phyloP scores from a whole-genome alignment of 202 grass and related monocot genomes.

The Brachypodium distachyon region DNA sequence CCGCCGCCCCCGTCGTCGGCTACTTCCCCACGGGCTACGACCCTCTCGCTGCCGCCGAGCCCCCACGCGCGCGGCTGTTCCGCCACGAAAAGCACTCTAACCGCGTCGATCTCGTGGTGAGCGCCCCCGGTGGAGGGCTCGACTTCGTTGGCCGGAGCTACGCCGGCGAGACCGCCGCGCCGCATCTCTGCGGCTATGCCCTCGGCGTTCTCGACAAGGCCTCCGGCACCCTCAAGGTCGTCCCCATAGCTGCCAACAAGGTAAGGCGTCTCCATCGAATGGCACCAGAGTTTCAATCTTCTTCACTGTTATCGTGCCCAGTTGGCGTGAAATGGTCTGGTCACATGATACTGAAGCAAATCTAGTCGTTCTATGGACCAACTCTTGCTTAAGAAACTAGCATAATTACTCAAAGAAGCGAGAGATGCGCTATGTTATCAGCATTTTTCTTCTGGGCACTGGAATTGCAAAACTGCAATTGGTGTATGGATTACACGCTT shows the following conservation, averaged over 20 bases:
- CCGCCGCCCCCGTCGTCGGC: conserved; percentile 51
- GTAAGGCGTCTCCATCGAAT: conserved; percentile 6
- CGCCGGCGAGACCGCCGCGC: conserved; percentile 47
- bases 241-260: conserved; percentile 70
- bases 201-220: conserved; percentile 83
- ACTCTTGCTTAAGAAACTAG: neutral
- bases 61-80: conserved; percentile 24
- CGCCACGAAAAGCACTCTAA: conserved; percentile 30
- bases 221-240: conserved; percentile 65
- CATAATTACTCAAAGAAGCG: neutral
- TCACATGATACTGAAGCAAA: neutral
- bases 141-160: conserved; percentile 84
- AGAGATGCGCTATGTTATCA: neutral
- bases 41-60: neutral
- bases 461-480: neutral
- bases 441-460: neutral
- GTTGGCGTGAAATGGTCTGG: neutral
- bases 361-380: neutral
- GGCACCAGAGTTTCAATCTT: neutral
- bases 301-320: neutral
- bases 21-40: conserved; percentile 90
- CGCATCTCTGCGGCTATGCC: conserved; percentile 65
- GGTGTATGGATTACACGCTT: neutral
- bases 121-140: conserved; percentile 17
- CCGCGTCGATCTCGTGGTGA: conserved; percentile 59